phyloP scores from a whole-genome alignment of 768 basidiomycete genomes.

The Phaffia tasmanica region DNA sequence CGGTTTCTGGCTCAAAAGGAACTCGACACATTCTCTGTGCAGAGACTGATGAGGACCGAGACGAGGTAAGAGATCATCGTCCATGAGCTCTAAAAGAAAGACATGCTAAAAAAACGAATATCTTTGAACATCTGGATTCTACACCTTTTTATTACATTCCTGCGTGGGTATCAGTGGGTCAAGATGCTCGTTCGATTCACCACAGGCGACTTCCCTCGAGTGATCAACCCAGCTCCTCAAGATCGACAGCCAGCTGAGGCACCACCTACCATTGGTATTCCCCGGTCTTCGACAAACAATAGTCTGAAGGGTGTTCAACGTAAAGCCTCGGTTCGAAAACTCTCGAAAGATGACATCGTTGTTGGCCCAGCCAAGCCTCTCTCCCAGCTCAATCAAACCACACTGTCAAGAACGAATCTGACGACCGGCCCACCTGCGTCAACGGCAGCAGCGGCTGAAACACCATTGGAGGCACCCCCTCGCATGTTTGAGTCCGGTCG shows the following conservation, averaged over 20 bases:
- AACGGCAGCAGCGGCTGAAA: neutral
- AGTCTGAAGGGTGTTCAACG: constrained; percentile 22
- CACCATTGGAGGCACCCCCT: too few species aligned
- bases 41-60: constrained; percentile 84
- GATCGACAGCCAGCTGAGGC: neutral
- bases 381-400: constrained; percentile 43
- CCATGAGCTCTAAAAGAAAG: neutral
- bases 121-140: neutral
- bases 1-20: constrained; percentile 24
- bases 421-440: constrained; percentile 32
- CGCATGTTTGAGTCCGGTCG: too few species aligned
- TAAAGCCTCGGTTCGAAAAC: constrained; percentile 17
- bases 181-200: constrained; percentile 83
- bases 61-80: constrained; percentile 40
- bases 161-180: constrained; percentile 52
- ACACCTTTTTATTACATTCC: neutral
- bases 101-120: too few species aligned
- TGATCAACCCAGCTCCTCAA: constrained; percentile 6
- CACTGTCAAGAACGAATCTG: constrained; percentile 47
- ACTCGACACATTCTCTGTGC: constrained; percentile 90
- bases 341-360: constrained; percentile 49
- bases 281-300: constrained; percentile 43
- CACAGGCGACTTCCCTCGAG: constrained; percentile 47
- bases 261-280: constrained; percentile 7
- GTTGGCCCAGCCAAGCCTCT: constrained; percentile 49